Conservation (phyloP, 2,329 filamentous ascomycete genomes). For the Fusarium penzigii region DNA sequence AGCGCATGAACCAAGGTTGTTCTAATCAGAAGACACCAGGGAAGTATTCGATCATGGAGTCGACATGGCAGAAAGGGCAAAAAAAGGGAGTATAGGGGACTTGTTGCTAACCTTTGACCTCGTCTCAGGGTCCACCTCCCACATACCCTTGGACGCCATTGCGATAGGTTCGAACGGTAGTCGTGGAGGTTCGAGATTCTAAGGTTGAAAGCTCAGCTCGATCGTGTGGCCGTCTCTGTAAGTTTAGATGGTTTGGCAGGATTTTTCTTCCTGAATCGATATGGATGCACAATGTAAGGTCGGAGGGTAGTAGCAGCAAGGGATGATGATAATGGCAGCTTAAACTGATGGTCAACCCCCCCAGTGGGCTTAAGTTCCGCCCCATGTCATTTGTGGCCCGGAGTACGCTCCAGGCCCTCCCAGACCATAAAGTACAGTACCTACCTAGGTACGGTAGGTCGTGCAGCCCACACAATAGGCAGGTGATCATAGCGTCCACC, state of each 20-base stretch:
- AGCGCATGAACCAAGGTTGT: constrained; percentile 10
- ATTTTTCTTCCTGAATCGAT: not conserved
- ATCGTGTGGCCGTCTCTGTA: no score
- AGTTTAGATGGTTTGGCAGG: not conserved
- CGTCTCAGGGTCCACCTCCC: constrained; percentile 98
- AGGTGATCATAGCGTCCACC: no score
- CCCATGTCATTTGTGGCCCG: not conserved
- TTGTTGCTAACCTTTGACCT: constrained; percentile 74
- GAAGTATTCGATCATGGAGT: not conserved
- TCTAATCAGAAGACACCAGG: not conserved
- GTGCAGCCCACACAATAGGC: not conserved
- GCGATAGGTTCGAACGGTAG: constrained; percentile 12
- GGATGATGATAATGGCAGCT: not conserved
- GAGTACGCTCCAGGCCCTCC: not conserved
- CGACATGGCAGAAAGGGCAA: constrained; percentile 6
- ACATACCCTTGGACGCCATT: constrained; percentile 79
- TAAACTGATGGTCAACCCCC: not conserved
- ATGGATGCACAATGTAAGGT: not conserved
- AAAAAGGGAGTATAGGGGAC: constrained; percentile 4
- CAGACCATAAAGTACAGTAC: not conserved
- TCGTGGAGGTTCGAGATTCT: constrained; percentile 4
- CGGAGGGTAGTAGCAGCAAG: not conserved
- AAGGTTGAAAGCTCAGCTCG: constrained; percentile 4
- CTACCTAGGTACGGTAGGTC: not conserved
- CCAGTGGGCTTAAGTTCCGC: not conserved